phyloP scores from a whole-genome alignment of 2,329 filamentous ascomycete genomes.

The Arthrobotrys megalospora region DNA sequence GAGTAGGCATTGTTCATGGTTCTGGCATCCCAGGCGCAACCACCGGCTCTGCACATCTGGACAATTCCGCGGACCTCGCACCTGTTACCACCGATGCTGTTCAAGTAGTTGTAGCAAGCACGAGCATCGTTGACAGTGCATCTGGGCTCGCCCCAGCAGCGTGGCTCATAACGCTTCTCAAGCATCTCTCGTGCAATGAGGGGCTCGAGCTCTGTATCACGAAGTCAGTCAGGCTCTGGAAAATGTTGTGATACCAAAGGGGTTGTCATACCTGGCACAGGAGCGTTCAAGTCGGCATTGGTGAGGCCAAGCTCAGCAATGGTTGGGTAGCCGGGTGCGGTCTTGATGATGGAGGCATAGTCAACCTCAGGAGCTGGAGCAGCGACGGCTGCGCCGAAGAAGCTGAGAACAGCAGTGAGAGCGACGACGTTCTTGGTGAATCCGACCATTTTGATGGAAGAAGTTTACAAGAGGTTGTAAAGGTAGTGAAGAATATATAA shows the following conservation, averaged over 20 bases:
- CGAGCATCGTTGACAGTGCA: constrained; percentile 41
- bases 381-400: constrained; percentile 37
- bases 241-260: background rate
- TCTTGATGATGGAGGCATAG: constrained; percentile 40
- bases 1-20: constrained; percentile 44
- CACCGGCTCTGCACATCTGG: constrained; percentile 43
- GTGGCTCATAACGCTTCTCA: constrained; percentile 42
- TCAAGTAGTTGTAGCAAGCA: constrained; percentile 56
- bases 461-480: constrained; percentile 29
- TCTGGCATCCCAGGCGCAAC: constrained; percentile 49
- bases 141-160: constrained; percentile 45
- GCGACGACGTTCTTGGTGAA: constrained; percentile 44
- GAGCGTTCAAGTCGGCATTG: constrained; percentile 47
- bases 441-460: constrained; percentile 50
- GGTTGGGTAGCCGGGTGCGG: constrained; percentile 43
- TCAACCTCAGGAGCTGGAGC: constrained; percentile 32
- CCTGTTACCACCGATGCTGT: constrained; percentile 37
- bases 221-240: background rate
- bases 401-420: constrained; percentile 43
- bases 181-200: constrained; percentile 33
- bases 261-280: constrained; percentile 33
- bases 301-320: constrained; percentile 45
- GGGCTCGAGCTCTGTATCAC: constrained; percentile 5
- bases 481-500: constrained; percentile 22
- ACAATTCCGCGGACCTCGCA: constrained; percentile 33